These are phyloP conservation scores for Solanum dulcamara DNA, from an alignment of 257 asterid species.

Conservation along the genomic window DNA sequence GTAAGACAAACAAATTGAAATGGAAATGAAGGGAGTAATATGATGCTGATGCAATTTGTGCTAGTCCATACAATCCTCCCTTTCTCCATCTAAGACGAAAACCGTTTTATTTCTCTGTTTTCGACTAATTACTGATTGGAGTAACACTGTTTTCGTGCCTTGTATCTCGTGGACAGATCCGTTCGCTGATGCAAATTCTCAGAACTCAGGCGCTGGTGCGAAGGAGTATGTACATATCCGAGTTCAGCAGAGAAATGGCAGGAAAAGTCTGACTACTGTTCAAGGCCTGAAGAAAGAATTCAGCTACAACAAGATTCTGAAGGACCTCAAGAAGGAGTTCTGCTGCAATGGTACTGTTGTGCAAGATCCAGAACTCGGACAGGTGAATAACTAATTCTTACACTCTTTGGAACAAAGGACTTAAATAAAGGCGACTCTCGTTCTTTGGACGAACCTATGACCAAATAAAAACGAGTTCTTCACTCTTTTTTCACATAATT, in stretches of 20 bases:
- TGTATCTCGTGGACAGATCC: background rate
- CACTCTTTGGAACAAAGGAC: background rate
- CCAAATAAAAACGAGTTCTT: background rate
- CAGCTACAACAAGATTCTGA: conserved; percentile 1
- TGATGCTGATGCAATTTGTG: background rate
- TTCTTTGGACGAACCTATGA: background rate
- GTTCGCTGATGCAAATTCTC: conserved; percentile 4
- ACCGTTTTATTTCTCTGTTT: background rate
- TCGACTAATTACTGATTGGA: background rate
- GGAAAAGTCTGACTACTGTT: conserved; percentile 7
- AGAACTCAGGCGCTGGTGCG: conserved; percentile 7
- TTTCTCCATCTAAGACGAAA: background rate
- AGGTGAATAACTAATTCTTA: background rate
- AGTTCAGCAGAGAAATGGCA: conserved; percentile 6
- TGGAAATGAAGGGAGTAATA: background rate
- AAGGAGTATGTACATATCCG: conserved; percentile 11
- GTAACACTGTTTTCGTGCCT: background rate
- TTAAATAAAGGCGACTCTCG: background rate
- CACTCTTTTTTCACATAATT: background rate
- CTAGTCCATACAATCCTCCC: background rate
- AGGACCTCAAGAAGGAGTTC: background rate
- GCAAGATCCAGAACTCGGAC: conserved; percentile 2
- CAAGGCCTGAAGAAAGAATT: conserved; percentile 6
- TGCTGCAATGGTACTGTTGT: conserved; percentile 4
- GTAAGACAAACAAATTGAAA: background rate